Evolutionary conservation across 1,284 basidiomycete genomes (phyloP).

Genomic region (Taiwanofungus camphoratus): DNA sequence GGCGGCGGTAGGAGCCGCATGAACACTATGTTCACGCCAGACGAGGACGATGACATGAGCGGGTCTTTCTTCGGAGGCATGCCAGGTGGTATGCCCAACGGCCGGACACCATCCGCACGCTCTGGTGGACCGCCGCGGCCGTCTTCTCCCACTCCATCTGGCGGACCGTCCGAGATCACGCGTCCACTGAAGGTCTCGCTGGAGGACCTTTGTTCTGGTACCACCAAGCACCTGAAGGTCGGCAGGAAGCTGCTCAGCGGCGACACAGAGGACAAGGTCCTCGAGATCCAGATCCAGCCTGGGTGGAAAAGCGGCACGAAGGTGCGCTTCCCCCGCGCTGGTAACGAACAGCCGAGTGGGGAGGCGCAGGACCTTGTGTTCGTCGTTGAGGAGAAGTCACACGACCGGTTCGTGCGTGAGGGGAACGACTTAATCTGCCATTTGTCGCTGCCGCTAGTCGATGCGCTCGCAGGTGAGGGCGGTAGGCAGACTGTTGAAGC

Average conservation of each 20-base stretch:
- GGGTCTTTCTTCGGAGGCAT: conserved; percentile 34
- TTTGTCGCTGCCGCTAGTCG: conserved; percentile 70
- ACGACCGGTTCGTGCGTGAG: conserved; percentile 69
- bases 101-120: conserved; percentile 17
- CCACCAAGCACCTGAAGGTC: conserved; percentile 88
- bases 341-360: conserved; percentile 75
- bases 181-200: conserved; percentile 85
- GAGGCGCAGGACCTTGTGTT: conserved; percentile 86
- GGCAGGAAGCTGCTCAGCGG: conserved; percentile 72
- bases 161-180: conserved; percentile 58
- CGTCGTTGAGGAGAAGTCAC: conserved; percentile 87
- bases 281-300: conserved; percentile 85
- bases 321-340: conserved; percentile 81
- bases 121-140: conserved; percentile 14
- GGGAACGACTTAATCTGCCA: conserved; percentile 74
- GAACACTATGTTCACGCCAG: conserved; percentile 34
- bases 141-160: conserved; percentile 29
- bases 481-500: conserved; percentile 53
- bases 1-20: conserved; percentile 26
- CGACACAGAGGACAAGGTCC: conserved; percentile 81
- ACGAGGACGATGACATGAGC: conserved; percentile 48
- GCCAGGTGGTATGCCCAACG: conserved; percentile 48
- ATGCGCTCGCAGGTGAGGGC: conserved; percentile 66
- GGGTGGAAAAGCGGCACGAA: conserved; percentile 91
- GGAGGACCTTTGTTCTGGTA: conserved; percentile 87